Conservation (phyloP, 2,329 filamentous ascomycete species). For the Apiospora pterosperma region DNA sequence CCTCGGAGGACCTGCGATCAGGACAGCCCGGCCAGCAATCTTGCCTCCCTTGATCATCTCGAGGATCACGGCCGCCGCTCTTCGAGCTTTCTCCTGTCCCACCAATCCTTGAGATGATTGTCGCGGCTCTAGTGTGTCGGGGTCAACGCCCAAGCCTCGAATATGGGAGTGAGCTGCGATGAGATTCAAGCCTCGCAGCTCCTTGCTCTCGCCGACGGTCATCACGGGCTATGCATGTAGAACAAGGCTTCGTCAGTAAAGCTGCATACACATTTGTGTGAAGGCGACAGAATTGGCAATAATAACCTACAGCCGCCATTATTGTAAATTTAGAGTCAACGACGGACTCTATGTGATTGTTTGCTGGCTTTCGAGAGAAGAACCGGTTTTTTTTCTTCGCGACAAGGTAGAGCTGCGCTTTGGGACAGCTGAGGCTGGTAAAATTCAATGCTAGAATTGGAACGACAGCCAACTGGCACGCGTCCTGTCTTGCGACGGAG, state of each 20-base stretch:
- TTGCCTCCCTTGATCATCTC: constrained; percentile 99
- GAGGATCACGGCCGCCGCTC: constrained; percentile 91
- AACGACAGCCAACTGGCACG: background rate
- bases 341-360: background rate
- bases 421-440: constrained; percentile 21
- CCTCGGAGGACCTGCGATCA: constrained; percentile 93
- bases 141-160: constrained; percentile 88
- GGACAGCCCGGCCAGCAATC: constrained; percentile 89
- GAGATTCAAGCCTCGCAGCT: constrained; percentile 93
- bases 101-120: constrained; percentile 86
- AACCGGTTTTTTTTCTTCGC: background rate
- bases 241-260: background rate
- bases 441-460: background rate
- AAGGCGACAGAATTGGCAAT: background rate
- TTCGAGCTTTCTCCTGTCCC: constrained; percentile 93
- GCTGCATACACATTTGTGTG: background rate
- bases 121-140: constrained; percentile 84
- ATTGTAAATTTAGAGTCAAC: constrained; percentile 19
- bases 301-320: constrained; percentile 50
- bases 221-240: constrained; percentile 46
- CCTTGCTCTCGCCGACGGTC: constrained; percentile 91
- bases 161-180: constrained; percentile 99
- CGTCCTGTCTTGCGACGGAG: background rate
- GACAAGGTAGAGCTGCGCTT: constrained; percentile 45
- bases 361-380: background rate